These are phyloP conservation scores for Pyrus communis DNA, from an alignment of 306 rosid species.

Conservation along the genomic window DNA sequence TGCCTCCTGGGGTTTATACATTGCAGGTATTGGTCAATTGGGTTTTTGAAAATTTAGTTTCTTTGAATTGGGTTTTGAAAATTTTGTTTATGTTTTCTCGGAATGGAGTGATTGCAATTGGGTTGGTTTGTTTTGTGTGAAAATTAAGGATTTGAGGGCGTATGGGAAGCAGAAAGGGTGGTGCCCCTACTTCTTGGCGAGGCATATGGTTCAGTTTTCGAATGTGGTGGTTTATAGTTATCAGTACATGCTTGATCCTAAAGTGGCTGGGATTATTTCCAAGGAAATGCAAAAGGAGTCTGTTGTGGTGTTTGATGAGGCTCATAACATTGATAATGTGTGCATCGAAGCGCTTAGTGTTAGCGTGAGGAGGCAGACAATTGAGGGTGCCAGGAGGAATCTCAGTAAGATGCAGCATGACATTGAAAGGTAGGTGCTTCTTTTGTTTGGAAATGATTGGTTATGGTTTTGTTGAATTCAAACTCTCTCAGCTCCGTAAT, in stretches of 20 bases:
- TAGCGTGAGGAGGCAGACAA: slow-evolving; percentile 92
- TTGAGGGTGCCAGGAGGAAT: slow-evolving; percentile 93
- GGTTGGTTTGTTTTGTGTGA: background rate
- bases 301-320: slow-evolving; percentile 95
- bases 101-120: background rate
- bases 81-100: background rate
- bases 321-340: slow-evolving; percentile 88
- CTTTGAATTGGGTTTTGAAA: background rate
- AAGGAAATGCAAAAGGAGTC: slow-evolving; percentile 96
- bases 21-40: slow-evolving; percentile 46
- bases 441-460: background rate
- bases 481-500: background rate
- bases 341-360: slow-evolving; percentile 97
- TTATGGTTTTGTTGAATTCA: background rate
- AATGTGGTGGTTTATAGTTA: slow-evolving; percentile 92
- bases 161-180: slow-evolving; percentile 84
- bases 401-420: slow-evolving; percentile 76
- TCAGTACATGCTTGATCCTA: slow-evolving; percentile 93
- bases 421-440: slow-evolving; percentile 65
- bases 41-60: background rate
- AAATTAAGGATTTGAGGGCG: slow-evolving; percentile 54
- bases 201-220: slow-evolving; percentile 89
- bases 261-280: slow-evolving; percentile 84
- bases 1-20: slow-evolving; percentile 87
- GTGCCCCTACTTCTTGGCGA: slow-evolving; percentile 92